These are phyloP conservation scores for Malassezia cuniculi DNA, from an alignment of 1,284 basidiomycete species.

Conservation along the genomic window DNA sequence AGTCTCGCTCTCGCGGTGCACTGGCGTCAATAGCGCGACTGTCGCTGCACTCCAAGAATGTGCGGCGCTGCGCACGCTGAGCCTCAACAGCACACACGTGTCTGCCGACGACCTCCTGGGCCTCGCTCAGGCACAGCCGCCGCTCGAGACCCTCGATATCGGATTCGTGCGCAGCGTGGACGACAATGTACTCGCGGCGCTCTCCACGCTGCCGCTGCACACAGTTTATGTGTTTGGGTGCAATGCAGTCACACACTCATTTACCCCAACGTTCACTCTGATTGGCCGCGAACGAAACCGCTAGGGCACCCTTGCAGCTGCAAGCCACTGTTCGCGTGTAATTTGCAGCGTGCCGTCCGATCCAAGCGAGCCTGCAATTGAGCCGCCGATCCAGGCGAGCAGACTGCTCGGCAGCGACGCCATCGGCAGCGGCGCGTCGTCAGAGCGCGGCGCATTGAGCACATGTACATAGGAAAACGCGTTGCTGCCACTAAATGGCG, in stretches of 20 bases:
- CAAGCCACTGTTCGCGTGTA: constrained; percentile 6
- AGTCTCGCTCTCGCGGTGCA: constrained; percentile 37
- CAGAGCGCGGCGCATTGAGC: not conserved
- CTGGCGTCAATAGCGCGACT: constrained; percentile 54
- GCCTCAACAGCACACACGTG: constrained; percentile 47
- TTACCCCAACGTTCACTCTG: not conserved
- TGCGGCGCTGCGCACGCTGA: constrained; percentile 60
- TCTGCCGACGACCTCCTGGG: constrained; percentile 58
- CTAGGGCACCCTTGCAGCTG: not conserved
- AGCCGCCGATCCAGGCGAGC: constrained; percentile 14
- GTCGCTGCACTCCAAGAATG: constrained; percentile 4
- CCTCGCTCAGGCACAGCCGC: constrained; percentile 45
- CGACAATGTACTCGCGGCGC: constrained; percentile 63
- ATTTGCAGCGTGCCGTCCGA: not conserved
- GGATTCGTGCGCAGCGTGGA: constrained; percentile 77
- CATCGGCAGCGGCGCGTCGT: not conserved
- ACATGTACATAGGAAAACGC: not conserved
- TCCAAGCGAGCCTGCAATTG: constrained; percentile 6
- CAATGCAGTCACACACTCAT: constrained; percentile 17
- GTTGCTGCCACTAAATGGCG: not conserved
- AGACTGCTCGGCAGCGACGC: constrained; percentile 2
- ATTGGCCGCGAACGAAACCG: too few relatives aligned
- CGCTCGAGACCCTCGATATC: constrained; percentile 59
- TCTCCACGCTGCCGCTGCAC: constrained; percentile 48
- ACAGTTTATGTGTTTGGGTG: constrained; percentile 43